These are phyloP conservation scores for Saccharomycopsis sp. DNA, from an alignment of 805 yeast species.

Conservation along the genomic window DNA sequence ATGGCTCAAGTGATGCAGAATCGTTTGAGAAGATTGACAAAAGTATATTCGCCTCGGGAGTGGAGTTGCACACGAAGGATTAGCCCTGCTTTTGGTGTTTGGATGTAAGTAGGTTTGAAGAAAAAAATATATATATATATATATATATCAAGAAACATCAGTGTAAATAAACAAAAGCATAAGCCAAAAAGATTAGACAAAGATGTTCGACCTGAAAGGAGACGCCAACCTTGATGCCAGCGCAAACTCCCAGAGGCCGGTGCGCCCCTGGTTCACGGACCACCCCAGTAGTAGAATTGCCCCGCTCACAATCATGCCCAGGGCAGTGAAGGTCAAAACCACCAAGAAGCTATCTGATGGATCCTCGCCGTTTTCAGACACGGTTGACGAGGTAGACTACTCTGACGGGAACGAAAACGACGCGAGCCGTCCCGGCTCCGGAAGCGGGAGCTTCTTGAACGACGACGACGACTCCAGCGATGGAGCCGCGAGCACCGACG, in stretches of 20 bases:
- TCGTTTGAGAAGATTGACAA: constrained; percentile 13
- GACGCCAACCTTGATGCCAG: no score
- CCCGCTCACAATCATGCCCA: constrained; percentile 16
- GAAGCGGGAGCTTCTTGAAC: no score
- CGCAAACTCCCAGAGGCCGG: no score
- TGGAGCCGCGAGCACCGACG: constrained; percentile 2
- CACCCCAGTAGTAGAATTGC: constrained; percentile 6
- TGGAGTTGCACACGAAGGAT: not conserved
- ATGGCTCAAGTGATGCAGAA: constrained; percentile 3
- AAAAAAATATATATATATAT: no score
- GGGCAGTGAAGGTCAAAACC: constrained; percentile 9
- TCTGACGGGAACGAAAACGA: no score
- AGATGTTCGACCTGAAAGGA: no score
- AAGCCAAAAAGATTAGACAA: no score
- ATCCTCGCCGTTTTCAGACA: not conserved
- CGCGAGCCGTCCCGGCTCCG: constrained; percentile 1
- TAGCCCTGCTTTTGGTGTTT: no score
- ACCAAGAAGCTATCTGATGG: not conserved
- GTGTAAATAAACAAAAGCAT: no score
- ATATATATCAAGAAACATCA: no score
- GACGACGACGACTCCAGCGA: constrained; percentile 4
- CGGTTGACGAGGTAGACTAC: constrained; percentile 4
- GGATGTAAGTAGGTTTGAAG: no score
- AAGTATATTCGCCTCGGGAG: not conserved
- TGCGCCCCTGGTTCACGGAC: constrained; percentile 17